phyloP scores from a whole-genome alignment of 257 asterid genomes.

The Nicotiana tomentosiformis region DNA sequence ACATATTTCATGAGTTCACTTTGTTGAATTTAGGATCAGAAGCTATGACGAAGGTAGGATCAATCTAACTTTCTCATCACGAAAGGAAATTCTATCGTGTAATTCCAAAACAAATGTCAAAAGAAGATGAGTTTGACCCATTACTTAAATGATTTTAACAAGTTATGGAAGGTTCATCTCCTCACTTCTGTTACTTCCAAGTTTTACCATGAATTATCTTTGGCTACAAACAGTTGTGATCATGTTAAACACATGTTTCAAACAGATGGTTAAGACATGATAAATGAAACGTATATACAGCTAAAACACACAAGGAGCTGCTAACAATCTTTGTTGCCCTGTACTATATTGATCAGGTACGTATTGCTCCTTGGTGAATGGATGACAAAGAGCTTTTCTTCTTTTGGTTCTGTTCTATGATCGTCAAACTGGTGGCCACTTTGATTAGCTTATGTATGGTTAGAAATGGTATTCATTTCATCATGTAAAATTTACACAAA shows the following conservation, averaged over 20 bases:
- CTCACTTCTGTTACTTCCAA: not conserved
- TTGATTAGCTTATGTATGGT: not conserved
- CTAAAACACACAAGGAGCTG: not conserved
- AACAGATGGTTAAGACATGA: not conserved
- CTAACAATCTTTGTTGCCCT: not conserved
- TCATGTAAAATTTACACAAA: not conserved
- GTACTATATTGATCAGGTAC: not conserved
- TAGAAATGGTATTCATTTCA: not conserved
- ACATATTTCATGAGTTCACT: not conserved
- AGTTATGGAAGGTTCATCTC: not conserved
- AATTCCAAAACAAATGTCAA: not conserved
- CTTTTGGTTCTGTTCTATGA: not conserved
- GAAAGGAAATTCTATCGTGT: not conserved
- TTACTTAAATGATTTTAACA: not conserved
- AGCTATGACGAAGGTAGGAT: not conserved
- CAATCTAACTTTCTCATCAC: not conserved
- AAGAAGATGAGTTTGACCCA: not conserved
- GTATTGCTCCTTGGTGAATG: not conserved
- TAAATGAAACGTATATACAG: not conserved
- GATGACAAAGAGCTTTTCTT: not conserved
- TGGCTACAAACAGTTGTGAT: not conserved
- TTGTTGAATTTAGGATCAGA: not conserved
- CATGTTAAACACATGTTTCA: not conserved
- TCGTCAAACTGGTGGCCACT: not conserved
- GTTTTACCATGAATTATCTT: not conserved